Conservation (phyloP, 208 protist genomes). For the Angomonas deanei region DNA sequence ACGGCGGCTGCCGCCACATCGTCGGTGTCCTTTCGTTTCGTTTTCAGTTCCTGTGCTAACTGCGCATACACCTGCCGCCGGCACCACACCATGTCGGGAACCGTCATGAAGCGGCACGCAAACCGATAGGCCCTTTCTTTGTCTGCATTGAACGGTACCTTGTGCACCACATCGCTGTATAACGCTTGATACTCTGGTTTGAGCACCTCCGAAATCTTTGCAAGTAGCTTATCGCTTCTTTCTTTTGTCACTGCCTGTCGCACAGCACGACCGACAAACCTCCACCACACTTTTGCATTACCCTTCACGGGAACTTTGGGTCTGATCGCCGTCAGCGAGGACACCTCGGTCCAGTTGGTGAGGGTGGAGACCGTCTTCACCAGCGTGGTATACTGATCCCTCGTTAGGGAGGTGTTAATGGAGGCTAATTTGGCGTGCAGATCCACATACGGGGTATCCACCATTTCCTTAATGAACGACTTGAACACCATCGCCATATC, state of each 20-base stretch:
- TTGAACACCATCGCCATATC: constrained; percentile 72
- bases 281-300: constrained; percentile 66
- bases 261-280: constrained; percentile 57
- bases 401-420: constrained; percentile 61
- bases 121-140: constrained; percentile 61
- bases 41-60: constrained; percentile 36
- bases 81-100: constrained; percentile 62
- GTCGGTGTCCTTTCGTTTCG: not conserved
- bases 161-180: constrained; percentile 68
- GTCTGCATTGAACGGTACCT: constrained; percentile 58
- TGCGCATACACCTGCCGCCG: constrained; percentile 72
- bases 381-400: constrained; percentile 73
- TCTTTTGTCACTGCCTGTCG: constrained; percentile 29
- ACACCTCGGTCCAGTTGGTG: constrained; percentile 42
- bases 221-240: constrained; percentile 36
- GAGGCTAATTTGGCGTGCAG: constrained; percentile 47
- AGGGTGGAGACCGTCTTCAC: constrained; percentile 45
- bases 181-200: constrained; percentile 60
- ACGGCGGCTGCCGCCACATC: not conserved
- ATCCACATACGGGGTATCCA: constrained; percentile 56
- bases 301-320: constrained; percentile 48
- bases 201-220: constrained; percentile 57
- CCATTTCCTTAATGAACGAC: constrained; percentile 43
- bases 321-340: constrained; percentile 23
- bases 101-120: constrained; percentile 76